Evolutionary conservation across 257 asterid genomes (phyloP).

Genomic region (Nicotiana noctiflora): DNA sequence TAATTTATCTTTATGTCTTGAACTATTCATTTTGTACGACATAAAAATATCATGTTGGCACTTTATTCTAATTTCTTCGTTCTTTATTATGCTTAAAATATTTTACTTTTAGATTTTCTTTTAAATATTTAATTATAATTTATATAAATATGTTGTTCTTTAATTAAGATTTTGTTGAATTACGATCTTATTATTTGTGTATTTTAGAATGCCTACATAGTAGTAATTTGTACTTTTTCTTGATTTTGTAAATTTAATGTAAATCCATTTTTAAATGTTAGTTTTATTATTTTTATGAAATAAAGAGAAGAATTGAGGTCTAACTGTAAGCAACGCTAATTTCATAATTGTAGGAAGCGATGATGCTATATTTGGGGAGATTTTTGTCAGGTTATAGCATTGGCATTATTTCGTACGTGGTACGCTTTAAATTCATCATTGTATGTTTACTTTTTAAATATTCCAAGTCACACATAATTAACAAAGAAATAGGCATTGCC

Average conservation of each 20-base stretch:
- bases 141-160: background rate
- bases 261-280: background rate
- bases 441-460: background rate
- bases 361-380: constrained; percentile 37
- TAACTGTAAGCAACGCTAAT: background rate
- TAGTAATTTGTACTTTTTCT: background rate
- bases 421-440: background rate
- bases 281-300: background rate
- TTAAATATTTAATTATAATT: background rate
- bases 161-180: background rate
- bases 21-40: no score
- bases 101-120: no score
- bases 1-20: no score
- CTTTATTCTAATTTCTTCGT: no score
- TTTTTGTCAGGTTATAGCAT: constrained; percentile 38
- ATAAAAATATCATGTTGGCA: no score
- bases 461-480: no score
- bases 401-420: constrained; percentile 39
- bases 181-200: background rate
- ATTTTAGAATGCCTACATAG: background rate
- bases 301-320: background rate
- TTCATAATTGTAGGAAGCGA: constrained; percentile 12
- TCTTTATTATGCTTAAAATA: no score
- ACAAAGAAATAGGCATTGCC: background rate
- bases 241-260: background rate